Percentiles rank a stretch among this genome's conserved stretches.
phyloP scores from a whole-genome alignment of 1,139 yeast genomes.

The Eremothecium cymbalariae region DNA sequence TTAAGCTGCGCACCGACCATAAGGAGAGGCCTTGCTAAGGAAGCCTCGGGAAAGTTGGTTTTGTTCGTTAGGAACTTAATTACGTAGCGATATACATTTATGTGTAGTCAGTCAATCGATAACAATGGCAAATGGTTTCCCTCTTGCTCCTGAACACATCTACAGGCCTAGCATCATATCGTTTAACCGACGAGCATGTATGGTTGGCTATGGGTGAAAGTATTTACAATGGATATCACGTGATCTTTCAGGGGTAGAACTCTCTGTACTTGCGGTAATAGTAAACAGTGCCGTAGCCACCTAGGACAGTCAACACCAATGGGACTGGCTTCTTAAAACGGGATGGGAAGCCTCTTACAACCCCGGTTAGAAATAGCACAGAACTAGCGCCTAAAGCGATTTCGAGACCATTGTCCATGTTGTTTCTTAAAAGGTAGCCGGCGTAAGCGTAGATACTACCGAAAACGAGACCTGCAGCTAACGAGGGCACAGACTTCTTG shows the following conservation, averaged over 20 bases:
- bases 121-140: too few relatives aligned
- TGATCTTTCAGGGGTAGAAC: conserved; percentile 38
- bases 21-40: too few relatives aligned
- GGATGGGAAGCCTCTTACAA: conserved; percentile 56
- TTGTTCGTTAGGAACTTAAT: too few relatives aligned
- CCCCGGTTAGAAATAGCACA: conserved; percentile 58
- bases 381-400: conserved; percentile 67
- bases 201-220: background rate
- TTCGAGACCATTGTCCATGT: conserved; percentile 75
- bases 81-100: too few relatives aligned
- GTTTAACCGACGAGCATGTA: background rate
- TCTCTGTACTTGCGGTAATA: conserved; percentile 66
- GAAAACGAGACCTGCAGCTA: conserved; percentile 67
- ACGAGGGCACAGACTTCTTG: conserved; percentile 65
- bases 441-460: conserved; percentile 66
- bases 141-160: background rate
- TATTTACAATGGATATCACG: background rate
- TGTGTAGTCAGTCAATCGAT: too few relatives aligned
- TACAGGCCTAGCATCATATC: background rate
- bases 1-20: too few relatives aligned
- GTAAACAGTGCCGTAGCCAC: conserved; percentile 58
- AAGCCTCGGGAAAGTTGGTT: too few relatives aligned
- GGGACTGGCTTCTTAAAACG: conserved; percentile 71
- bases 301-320: conserved; percentile 52
- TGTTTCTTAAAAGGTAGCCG: conserved; percentile 65